Evolutionary conservation across 1,284 basidiomycete genomes (phyloP), one percentile per base, ranked within the genome.

Genomic region (Jaminaea rosea): DNA sequence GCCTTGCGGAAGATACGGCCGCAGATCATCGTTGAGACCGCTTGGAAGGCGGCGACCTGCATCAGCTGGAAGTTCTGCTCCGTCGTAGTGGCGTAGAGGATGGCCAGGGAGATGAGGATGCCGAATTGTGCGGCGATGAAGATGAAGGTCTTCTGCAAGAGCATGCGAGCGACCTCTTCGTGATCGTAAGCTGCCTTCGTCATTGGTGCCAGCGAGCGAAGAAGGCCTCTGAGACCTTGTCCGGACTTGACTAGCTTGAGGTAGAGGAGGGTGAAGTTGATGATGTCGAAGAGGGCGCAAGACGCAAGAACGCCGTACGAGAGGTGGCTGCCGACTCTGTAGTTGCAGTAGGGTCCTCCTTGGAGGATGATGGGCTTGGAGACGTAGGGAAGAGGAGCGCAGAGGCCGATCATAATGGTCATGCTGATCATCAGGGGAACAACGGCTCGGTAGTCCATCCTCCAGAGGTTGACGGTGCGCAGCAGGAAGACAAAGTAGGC

Each of bases 131-230:
- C 56, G 26, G 53, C 36, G 36, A 63, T 67, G 53, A 66, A 67
- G 6, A 55, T 55, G 21, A 57, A 62, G 29, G 65, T 65, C 42
- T 60, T 57, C 45, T 67, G 63, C 4, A 67, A 58, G 26, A 67
- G 59, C 63, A 67, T 67, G 42, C 52, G 51, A 50, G 53, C 60
- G 44, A 67, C 59, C 31, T 67, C 65, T 28, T 66, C 65, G 2
- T 59, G 45, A 34, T 62, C 60, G 26, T 59, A 37, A 27, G 61
- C 59, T 41, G 50, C 41, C 13, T 49, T 44, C 26, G 44, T 47
- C 5, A 49, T 46, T 2, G 65, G 63, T 11, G 63, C 50, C 21
- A 67, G 31, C 13, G 56, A 56, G 21, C 53, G 49, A 2, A 57
- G 7, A 4, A 67, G 47, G 17, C 60, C 63, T 23, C 56, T 52